Evolutionary conservation across 352 stramenopile species (phyloP).

Genomic region (Pythium dissotocum): DNA sequence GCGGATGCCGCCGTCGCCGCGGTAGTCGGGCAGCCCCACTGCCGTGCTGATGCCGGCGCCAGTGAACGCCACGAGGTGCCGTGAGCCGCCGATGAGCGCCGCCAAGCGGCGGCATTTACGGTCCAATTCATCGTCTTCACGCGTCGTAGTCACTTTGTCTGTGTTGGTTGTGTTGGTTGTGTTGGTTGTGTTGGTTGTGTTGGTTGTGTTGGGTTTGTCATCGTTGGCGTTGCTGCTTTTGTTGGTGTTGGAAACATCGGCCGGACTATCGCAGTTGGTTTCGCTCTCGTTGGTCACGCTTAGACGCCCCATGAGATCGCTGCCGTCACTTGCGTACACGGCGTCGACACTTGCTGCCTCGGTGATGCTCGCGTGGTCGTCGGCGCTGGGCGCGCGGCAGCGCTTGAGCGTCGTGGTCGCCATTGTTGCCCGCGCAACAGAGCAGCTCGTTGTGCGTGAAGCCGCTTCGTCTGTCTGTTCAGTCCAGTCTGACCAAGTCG

Average conservation of each 20-base stretch:
- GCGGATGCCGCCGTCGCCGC: constrained; percentile 76
- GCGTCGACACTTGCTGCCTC: constrained; percentile 5
- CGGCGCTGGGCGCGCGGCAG: constrained; percentile 33
- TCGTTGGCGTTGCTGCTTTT: constrained; percentile 23
- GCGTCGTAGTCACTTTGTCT: background rate
- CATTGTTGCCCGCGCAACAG: background rate
- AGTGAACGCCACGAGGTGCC: constrained; percentile 80
- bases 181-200: constrained; percentile 12
- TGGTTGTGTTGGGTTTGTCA: constrained; percentile 28
- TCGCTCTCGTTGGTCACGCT: background rate
- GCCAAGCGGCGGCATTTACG: constrained; percentile 62
- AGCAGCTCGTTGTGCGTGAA: too few species aligned
- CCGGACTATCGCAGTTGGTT: background rate
- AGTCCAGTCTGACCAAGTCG: too few species aligned
- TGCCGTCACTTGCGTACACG: constrained; percentile 4
- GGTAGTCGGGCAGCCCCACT: constrained; percentile 79
- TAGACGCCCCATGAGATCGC: background rate
- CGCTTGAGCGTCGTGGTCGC: constrained; percentile 36
- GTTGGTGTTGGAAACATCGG: constrained; percentile 31
- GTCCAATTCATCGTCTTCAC: constrained; percentile 37
- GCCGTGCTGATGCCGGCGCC: constrained; percentile 81
- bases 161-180: constrained; percentile 8
- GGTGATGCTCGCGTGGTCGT: constrained; percentile 11
- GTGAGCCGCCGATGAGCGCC: constrained; percentile 54
- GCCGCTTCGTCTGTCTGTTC: too few species aligned